Evolutionary conservation across 106 monocot genomes (phyloP).

Genomic region (Apostasia shenzhenica): DNA sequence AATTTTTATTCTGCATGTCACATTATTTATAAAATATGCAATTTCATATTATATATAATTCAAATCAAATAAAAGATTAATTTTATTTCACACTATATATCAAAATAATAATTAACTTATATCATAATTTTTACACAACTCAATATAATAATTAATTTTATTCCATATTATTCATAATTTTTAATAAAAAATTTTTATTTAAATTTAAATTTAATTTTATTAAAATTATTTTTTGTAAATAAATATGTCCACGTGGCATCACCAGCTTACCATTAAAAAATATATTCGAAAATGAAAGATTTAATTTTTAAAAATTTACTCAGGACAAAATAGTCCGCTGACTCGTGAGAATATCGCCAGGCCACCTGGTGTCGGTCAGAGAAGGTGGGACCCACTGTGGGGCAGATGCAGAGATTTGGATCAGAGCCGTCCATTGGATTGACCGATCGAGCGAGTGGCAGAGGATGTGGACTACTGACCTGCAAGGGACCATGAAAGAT

Average conservation of each 20-base stretch:
- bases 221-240: background rate
- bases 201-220: too few relatives aligned
- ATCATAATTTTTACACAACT: too few relatives aligned
- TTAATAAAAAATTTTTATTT: too few relatives aligned
- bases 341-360: background rate
- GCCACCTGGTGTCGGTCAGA: background rate
- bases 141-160: too few relatives aligned
- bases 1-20: too few relatives aligned
- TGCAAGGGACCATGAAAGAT: background rate
- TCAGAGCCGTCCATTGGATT: background rate
- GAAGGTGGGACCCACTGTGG: background rate
- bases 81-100: too few relatives aligned
- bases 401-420: background rate
- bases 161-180: too few relatives aligned
- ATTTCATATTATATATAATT: too few relatives aligned
- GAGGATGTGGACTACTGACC: background rate
- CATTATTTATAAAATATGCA: too few relatives aligned
- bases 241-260: background rate
- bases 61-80: too few relatives aligned
- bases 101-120: too few relatives aligned
- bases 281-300: background rate
- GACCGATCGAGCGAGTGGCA: background rate
- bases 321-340: background rate
- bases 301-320: background rate
- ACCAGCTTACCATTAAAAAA: background rate